Conservation (phyloP, 306 rosid species). For the Medicago arabica region DNA sequence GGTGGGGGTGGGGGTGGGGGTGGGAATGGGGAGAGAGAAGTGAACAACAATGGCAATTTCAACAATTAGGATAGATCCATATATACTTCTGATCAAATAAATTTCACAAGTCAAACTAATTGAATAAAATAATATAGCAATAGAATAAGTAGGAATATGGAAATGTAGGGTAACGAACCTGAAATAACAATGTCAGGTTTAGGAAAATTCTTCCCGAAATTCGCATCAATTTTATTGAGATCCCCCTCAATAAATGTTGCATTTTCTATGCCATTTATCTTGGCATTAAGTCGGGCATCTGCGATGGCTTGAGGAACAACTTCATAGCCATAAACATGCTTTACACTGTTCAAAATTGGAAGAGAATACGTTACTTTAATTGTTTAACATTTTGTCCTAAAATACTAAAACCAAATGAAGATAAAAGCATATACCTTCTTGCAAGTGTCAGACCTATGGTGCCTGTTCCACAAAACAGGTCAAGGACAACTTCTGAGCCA, state of each 20-base stretch:
- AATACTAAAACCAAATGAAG: slow-evolving; percentile 34
- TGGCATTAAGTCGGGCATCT: slow-evolving; percentile 84
- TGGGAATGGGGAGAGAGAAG: not conserved
- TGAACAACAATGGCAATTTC: slow-evolving; percentile 15
- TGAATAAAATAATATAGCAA: slow-evolving; percentile 23
- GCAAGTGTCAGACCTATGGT: slow-evolving; percentile 96
- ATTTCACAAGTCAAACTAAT: slow-evolving; percentile 24
- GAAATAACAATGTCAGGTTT: slow-evolving; percentile 91
- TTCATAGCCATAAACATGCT: slow-evolving; percentile 92
- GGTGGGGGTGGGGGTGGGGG: too few relatives aligned
- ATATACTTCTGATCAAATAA: slow-evolving; percentile 33
- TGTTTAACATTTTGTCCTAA: slow-evolving; percentile 24
- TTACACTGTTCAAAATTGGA: slow-evolving; percentile 59
- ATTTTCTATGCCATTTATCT: slow-evolving; percentile 74
- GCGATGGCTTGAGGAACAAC: slow-evolving; percentile 86
- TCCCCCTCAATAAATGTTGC: slow-evolving; percentile 94
- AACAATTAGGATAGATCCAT: slow-evolving; percentile 17
- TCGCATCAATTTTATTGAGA: slow-evolving; percentile 89
- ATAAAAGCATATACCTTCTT: slow-evolving; percentile 63
- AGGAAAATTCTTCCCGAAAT: slow-evolving; percentile 82
- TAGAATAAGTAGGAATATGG: slow-evolving; percentile 23
- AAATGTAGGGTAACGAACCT: slow-evolving; percentile 53
- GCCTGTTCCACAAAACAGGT: slow-evolving; percentile 98
- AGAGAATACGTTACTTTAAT: slow-evolving; percentile 22
- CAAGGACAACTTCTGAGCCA: slow-evolving; percentile 90